These are phyloP conservation scores for Dendrocalamus latiflorus DNA, from an alignment of 202 grass and related monocot genomes.

Conservation along the genomic window DNA sequence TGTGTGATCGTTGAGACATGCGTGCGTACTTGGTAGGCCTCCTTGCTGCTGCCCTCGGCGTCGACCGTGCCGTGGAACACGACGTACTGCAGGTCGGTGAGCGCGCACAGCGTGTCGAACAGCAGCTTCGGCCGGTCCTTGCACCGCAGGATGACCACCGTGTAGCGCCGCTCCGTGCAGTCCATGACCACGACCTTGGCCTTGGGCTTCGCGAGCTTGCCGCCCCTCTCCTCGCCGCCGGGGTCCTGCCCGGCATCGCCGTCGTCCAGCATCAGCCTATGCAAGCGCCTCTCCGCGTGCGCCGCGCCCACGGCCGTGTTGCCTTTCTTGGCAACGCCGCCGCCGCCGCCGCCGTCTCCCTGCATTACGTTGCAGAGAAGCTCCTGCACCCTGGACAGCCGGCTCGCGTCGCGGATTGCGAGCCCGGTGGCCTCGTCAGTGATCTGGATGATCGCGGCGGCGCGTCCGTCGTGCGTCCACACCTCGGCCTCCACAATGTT, in stretches of 20 bases:
- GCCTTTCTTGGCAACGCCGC: background rate
- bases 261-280: slow-evolving; percentile 39
- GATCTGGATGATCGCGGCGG: too few relatives aligned
- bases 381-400: slow-evolving; percentile 43
- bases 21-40: slow-evolving; percentile 39
- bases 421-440: too few relatives aligned
- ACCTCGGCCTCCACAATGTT: too few relatives aligned
- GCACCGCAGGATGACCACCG: slow-evolving; percentile 44
- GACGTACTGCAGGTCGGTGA: slow-evolving; percentile 49
- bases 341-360: slow-evolving; percentile 3
- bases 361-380: slow-evolving; percentile 48
- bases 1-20: background rate
- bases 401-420: slow-evolving; percentile 17
- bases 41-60: slow-evolving; percentile 17
- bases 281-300: slow-evolving; percentile 37
- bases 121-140: slow-evolving; percentile 46
- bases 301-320: background rate
- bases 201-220: background rate
- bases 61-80: slow-evolving; percentile 52
- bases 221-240: background rate
- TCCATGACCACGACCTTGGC: slow-evolving; percentile 25
- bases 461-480: too few relatives aligned
- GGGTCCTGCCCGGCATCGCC: background rate
- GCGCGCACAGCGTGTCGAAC: too few relatives aligned
- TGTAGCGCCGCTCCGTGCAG: slow-evolving; percentile 43